A percentile compares a stretch with the other conserved stretches of the same genome.
These are phyloP conservation scores for Ceratobasidium sp. DNA, from an alignment of 1,284 basidiomycete genomes.

Conservation along the genomic window DNA sequence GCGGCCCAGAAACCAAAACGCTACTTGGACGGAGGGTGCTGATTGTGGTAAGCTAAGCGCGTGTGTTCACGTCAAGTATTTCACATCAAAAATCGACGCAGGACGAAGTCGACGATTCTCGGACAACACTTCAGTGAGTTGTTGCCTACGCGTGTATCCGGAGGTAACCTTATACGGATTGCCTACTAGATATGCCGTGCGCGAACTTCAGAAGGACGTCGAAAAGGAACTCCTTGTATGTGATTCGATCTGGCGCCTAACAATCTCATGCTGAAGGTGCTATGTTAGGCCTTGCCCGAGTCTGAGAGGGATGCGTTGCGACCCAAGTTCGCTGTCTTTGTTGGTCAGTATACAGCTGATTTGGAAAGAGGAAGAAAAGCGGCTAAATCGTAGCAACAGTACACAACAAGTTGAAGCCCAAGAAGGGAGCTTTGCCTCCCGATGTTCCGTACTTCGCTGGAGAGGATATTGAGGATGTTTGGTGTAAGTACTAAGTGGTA, in stretches of 20 bases:
- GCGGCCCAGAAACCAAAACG: conserved; percentile 71
- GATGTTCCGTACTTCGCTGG: conserved; percentile 66
- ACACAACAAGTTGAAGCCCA: conserved; percentile 92
- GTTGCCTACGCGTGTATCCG: conserved; percentile 8
- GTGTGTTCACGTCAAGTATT: not conserved
- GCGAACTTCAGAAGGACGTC: conserved; percentile 88
- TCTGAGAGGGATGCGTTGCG: conserved; percentile 75
- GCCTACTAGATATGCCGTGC: conserved; percentile 77
- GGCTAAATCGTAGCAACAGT: conserved; percentile 58
- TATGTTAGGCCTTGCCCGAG: conserved; percentile 64
- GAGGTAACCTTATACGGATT: conserved; percentile 25
- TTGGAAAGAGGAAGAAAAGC: not conserved
- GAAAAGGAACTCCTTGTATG: conserved; percentile 70
- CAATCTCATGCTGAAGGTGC: not conserved
- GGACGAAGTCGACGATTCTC: conserved; percentile 95
- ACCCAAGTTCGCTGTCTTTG: conserved; percentile 89
- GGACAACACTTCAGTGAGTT: conserved; percentile 84
- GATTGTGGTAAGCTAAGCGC: conserved; percentile 69
- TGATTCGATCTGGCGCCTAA: not conserved
- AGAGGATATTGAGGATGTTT: conserved; percentile 63
- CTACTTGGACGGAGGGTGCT: conserved; percentile 82
- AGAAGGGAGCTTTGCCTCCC: conserved; percentile 75
- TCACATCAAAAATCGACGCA: conserved; percentile 51
- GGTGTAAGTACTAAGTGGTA: conserved; percentile 55
- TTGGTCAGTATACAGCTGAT: conserved; percentile 54